phyloP scores from a whole-genome alignment of 2,329 filamentous ascomycete species.

The Fulvia fulva region DNA sequence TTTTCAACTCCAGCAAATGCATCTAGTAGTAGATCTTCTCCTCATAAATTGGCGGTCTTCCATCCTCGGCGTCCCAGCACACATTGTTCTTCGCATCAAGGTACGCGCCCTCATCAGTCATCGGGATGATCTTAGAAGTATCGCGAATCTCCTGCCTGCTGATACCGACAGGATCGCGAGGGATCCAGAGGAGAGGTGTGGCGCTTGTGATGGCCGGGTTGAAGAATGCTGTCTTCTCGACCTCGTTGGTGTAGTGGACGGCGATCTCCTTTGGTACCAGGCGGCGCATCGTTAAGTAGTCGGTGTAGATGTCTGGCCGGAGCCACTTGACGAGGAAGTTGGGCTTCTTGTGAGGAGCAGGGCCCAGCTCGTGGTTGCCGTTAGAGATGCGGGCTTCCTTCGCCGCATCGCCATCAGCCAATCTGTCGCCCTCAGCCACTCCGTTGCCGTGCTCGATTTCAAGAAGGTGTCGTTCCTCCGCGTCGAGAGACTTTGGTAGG shows the following conservation, averaged over 20 bases:
- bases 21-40: conserved; percentile 52
- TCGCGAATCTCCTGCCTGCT: conserved; percentile 73
- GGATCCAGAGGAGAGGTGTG: conserved; percentile 77
- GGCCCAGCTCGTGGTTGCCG: conserved; percentile 26
- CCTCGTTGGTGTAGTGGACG: conserved; percentile 58
- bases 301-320: conserved; percentile 70
- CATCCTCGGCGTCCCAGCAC: conserved; percentile 54
- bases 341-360: conserved; percentile 46
- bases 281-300: conserved; percentile 67
- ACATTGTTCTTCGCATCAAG: conserved; percentile 68
- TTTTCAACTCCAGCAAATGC: not conserved
- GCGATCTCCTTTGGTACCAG: conserved; percentile 60
- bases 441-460: conserved; percentile 30
- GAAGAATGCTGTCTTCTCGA: conserved; percentile 66
- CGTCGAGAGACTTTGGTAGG: conserved; percentile 54
- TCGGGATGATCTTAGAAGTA: conserved; percentile 66
- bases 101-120: conserved; percentile 72
- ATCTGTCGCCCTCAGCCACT: conserved; percentile 23
- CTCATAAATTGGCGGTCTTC: conserved; percentile 56
- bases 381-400: conserved; percentile 25
- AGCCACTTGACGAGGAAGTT: conserved; percentile 65
- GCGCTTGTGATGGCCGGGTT: conserved; percentile 64
- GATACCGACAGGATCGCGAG: conserved; percentile 68
- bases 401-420: conserved; percentile 25
- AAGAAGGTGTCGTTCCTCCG: conserved; percentile 36